Conservation (phyloP, 176 grass and related monocot genomes). For the Dactylis glomerata region DNA sequence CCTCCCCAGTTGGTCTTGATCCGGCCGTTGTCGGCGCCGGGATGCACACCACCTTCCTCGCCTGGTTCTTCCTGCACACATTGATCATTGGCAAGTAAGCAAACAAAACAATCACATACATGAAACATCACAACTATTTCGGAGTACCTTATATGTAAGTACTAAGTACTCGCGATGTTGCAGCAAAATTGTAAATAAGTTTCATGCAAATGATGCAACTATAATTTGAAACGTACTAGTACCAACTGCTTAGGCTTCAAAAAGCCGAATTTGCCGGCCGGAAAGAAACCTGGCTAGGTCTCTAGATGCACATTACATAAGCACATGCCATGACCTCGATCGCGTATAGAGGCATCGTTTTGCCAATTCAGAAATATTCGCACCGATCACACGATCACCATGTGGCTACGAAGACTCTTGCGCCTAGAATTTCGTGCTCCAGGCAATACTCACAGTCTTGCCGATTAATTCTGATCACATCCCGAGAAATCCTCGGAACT, state of each 20-base stretch:
- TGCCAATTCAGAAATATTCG: constrained; percentile 48
- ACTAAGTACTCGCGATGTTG: background rate
- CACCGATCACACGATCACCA: constrained; percentile 45
- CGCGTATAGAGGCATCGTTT: constrained; percentile 33
- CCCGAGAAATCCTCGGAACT: constrained; percentile 36
- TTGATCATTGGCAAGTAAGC: background rate
- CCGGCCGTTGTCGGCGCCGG: constrained; percentile 67
- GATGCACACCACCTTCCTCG: constrained; percentile 91
- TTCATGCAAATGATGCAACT: background rate
- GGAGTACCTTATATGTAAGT: background rate
- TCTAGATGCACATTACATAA: constrained; percentile 23
- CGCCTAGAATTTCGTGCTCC: constrained; percentile 60
- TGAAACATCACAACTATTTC: background rate
- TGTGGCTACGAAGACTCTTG: constrained; percentile 31
- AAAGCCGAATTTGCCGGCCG: constrained; percentile 31
- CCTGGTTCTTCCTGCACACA: constrained; percentile 70
- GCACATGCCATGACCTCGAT: constrained; percentile 13
- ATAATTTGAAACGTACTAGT: background rate
- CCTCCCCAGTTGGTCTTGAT: constrained; percentile 60
- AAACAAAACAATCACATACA: background rate
- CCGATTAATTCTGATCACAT: constrained; percentile 15
- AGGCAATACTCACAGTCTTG: constrained; percentile 44
- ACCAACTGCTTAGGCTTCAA: constrained; percentile 36
- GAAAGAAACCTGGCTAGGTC: constrained; percentile 20
- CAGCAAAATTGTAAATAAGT: background rate